Evolutionary conservation across 75 land plant genomes (phyloP).

Genomic region (Cunninghamia lanceolata): DNA sequence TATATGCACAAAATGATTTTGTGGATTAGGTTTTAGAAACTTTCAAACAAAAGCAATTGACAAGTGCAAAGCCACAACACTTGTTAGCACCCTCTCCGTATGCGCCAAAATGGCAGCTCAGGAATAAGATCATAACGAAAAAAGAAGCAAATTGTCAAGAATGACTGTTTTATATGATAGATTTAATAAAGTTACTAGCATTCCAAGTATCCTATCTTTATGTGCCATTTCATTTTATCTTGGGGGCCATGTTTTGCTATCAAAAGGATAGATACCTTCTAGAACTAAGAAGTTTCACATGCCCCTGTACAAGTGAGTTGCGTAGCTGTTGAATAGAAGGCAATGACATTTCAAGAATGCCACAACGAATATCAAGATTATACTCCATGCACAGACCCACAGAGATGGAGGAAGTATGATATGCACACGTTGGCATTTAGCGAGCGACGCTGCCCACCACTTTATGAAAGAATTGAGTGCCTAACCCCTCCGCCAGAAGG

Average conservation of each 20-base stretch:
- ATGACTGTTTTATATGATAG: no score
- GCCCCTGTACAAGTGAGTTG: neutral
- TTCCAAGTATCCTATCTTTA: constrained; percentile 47
- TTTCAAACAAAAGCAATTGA: no score
- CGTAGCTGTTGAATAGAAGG: neutral
- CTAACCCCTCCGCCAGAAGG: constrained; percentile 88
- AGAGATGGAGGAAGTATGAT: constrained; percentile 93
- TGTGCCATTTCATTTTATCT: constrained; percentile 86
- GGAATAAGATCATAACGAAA: no score
- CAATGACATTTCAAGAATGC: constrained; percentile 52
- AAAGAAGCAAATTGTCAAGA: no score
- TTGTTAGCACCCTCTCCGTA: no score
- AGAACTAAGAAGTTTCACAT: constrained; percentile 12
- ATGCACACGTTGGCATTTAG: constrained; percentile 64
- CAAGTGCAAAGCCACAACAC: no score
- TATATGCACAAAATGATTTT: no score
- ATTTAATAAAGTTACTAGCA: no score
- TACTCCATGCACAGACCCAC: constrained; percentile 92
- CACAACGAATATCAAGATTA: constrained; percentile 67
- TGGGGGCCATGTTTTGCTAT: constrained; percentile 67
- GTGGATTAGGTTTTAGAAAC: no score
- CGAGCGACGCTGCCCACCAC: constrained; percentile 94
- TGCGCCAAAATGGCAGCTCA: no score
- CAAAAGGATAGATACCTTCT: constrained; percentile 32
- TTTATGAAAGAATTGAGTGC: constrained; percentile 72